A percentile compares a stretch with the other conserved stretches of the same genome.
These are phyloP conservation scores for Erythrophleum ivorense DNA, from an alignment of 331 rosid genomes.

Conservation along the genomic window DNA sequence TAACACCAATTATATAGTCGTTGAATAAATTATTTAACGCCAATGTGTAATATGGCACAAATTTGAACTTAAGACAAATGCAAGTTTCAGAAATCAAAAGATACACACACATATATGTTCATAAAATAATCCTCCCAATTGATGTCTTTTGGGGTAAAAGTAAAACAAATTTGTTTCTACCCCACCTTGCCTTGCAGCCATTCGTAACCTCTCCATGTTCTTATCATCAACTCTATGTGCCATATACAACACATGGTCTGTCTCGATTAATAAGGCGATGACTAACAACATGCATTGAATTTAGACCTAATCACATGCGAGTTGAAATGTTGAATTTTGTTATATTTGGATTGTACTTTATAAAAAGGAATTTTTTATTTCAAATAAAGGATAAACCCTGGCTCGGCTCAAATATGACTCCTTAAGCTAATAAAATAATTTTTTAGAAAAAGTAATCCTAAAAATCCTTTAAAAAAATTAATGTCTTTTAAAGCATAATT, in stretches of 20 bases:
- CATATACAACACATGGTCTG: not conserved
- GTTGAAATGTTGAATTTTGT: no score
- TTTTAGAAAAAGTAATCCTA: no score
- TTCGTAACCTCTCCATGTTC: slow-evolving; percentile 66
- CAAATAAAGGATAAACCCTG: no score
- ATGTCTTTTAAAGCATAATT: no score
- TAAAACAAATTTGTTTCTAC: slow-evolving; percentile 61
- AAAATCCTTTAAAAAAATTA: no score
- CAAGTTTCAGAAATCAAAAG: slow-evolving; percentile 22
- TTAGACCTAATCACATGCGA: no score
- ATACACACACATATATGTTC: slow-evolving; percentile 59
- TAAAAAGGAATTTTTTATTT: no score
- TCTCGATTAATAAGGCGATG: not conserved
- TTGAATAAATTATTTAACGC: slow-evolving; percentile 8
- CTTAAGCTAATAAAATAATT: no score
- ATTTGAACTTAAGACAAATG: slow-evolving; percentile 9
- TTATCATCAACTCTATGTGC: slow-evolving; percentile 66
- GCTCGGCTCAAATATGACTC: no score
- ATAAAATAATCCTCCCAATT: slow-evolving; percentile 74
- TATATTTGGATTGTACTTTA: no score
- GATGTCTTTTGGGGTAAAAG: slow-evolving; percentile 62
- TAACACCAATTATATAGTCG: slow-evolving; percentile 25
- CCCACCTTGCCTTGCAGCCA: slow-evolving; percentile 49
- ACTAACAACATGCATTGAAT: no score
- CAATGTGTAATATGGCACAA: not conserved